Conservation (phyloP, 139 green algal genomes). For the Pedinophyceae sp. region DNA sequence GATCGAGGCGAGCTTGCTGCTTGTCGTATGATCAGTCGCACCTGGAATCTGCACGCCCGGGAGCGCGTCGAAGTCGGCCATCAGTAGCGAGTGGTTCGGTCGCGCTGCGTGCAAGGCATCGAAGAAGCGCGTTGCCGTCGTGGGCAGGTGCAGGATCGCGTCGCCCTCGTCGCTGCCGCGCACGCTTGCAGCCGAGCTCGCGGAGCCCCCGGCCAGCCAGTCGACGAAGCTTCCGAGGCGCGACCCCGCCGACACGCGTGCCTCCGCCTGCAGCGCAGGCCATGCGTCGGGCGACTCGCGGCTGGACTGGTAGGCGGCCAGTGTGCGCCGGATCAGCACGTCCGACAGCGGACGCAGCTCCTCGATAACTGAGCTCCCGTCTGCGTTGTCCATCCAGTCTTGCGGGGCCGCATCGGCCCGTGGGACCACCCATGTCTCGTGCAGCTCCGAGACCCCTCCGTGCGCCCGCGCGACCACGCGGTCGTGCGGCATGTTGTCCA, state of each 20-base stretch:
- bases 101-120: conserved; percentile 39
- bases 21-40: too few relatives aligned
- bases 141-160: conserved; percentile 45
- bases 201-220: not conserved
- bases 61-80: conserved; percentile 67
- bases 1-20: too few relatives aligned
- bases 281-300: too few relatives aligned
- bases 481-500: conserved; percentile 77
- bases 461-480: conserved; percentile 13
- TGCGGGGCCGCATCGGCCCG: too few relatives aligned
- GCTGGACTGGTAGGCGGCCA: conserved; percentile 10
- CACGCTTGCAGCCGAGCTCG: not conserved
- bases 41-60: conserved; percentile 54
- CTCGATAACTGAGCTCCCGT: too few relatives aligned
- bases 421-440: too few relatives aligned
- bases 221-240: not conserved
- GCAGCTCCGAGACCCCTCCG: conserved; percentile 1
- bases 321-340: conserved; percentile 29
- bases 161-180: not conserved
- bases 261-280: too few relatives aligned
- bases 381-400: too few relatives aligned
- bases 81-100: conserved; percentile 53
- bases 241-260: not conserved
- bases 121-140: conserved; percentile 39
- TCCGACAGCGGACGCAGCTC: conserved; percentile 33